Evolutionary conservation across 352 stramenopile species (phyloP).

Genomic region (Phytopythium montanum): DNA sequence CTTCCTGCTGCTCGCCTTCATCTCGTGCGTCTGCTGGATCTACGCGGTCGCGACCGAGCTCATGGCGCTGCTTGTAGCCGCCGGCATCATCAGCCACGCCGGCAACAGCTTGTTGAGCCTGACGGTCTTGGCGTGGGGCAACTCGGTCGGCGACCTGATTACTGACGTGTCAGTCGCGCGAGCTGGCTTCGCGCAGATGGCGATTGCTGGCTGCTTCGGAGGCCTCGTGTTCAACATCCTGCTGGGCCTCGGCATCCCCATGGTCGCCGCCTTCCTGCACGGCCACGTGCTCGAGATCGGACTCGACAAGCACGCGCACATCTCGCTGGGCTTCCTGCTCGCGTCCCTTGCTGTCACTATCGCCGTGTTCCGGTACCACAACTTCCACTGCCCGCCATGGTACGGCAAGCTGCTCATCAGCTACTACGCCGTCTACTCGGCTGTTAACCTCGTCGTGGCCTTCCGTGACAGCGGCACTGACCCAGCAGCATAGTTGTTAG

Average conservation of each 20-base stretch:
- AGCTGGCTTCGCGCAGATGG: slow-evolving; percentile 80
- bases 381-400: slow-evolving; percentile 59
- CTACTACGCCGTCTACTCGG: slow-evolving; percentile 69
- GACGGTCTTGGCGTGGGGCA: slow-evolving; percentile 82
- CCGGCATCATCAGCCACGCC: slow-evolving; percentile 70
- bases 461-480: slow-evolving; percentile 21
- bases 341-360: slow-evolving; percentile 49
- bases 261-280: slow-evolving; percentile 52
- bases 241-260: slow-evolving; percentile 70
- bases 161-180: slow-evolving; percentile 82
- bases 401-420: slow-evolving; percentile 70
- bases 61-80: slow-evolving; percentile 71
- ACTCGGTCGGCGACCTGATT: slow-evolving; percentile 80
- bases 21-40: slow-evolving; percentile 90
- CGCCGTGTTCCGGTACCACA: slow-evolving; percentile 45
- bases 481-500: background rate
- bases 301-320: slow-evolving; percentile 64
- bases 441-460: slow-evolving; percentile 62
- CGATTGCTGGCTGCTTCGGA: slow-evolving; percentile 80
- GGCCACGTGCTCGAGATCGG: slow-evolving; percentile 35
- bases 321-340: slow-evolving; percentile 72
- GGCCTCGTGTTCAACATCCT: slow-evolving; percentile 84
- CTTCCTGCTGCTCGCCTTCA: slow-evolving; percentile 70
- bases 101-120: slow-evolving; percentile 76
- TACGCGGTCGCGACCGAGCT: slow-evolving; percentile 88